Base-by-base conservation (phyloP, 2,329 filamentous ascomycete species). In the Coccinonectria pachysandricola region DNA sequence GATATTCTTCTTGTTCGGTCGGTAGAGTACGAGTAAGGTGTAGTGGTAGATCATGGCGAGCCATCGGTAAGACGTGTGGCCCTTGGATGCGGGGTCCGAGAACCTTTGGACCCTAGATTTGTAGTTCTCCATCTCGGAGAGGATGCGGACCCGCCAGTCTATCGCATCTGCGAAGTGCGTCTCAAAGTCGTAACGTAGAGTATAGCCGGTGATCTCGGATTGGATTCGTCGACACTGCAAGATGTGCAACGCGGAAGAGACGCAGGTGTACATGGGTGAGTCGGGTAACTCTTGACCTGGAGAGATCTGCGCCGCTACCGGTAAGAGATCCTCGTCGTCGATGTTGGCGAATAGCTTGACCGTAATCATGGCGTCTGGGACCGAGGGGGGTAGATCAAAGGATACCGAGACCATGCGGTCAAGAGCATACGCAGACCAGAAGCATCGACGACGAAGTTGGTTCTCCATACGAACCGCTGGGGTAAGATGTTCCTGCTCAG, bases 21-120 rank as follows among this genome's bases (percentile, higher is more conserved):
- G 16, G 11, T 27, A 32, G n/a, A 32, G 21, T 21, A 32, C 28
- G 3, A 28, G 15, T n/a, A 32, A 24, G 9, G 27, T 32, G 21
- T 32, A 32, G 21, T 32, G 24, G n/a, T 28, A 32, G 15, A 32
- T 32, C 30, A 32, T 32, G 13, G 19, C 21, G 10, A 32, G 30
- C 30, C 30, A 32, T 4, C 25, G 21, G 5, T 12, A 13, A n/a
- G 24, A 21, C 4, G 28, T 25, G 15, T 32, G 28, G 3, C 30
- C 30, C 12, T 27, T 27, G 12, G 21, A 25, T 5, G 24, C 20
- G 6, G 30, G 30, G 9, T 28, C 17, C 6, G 24, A 24, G 7
- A 18, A 20, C 12, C 10, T 21, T 9, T 9, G n/a, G 7, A 22
- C 24, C 7, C 12, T 12, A 7, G 15, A 6, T 10, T 24, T 21